Conservation (phyloP, 352 stramenopile species). For the Phytophthora foliorum region DNA sequence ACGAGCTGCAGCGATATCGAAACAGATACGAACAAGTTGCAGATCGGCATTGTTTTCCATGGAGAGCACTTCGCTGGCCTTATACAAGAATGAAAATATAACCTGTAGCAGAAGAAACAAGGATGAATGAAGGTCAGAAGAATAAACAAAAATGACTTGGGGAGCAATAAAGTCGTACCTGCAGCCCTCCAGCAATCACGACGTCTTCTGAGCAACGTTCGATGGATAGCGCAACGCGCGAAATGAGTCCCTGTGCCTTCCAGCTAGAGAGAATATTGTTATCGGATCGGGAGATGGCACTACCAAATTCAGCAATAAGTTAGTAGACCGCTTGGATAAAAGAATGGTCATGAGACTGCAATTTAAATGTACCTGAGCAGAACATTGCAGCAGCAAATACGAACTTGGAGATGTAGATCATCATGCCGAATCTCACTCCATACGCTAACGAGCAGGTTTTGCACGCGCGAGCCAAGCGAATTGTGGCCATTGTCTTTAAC, state of each 20-base stretch:
- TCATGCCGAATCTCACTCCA: conserved; percentile 15
- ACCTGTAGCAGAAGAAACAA: conserved; percentile 30
- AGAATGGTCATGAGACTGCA: background rate
- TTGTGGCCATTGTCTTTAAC: conserved; percentile 4
- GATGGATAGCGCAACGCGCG: conserved; percentile 27
- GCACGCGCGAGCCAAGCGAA: conserved; percentile 20
- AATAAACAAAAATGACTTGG: background rate
- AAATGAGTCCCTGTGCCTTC: conserved; percentile 37
- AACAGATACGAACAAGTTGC: conserved; percentile 37
- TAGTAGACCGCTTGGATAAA: background rate
- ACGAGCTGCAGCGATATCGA: conserved; percentile 26
- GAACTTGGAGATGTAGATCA: conserved; percentile 51
- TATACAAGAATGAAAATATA: conserved; percentile 62
- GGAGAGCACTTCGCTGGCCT: conserved; percentile 35
- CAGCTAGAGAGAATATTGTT: conserved; percentile 28
- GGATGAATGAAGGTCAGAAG: background rate
- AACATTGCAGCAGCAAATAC: conserved; percentile 75
- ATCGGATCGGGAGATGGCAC: conserved; percentile 39
- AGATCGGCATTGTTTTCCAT: conserved; percentile 29
- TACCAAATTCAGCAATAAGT: conserved; percentile 11
- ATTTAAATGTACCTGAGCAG: conserved; percentile 57
- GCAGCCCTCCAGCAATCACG: conserved; percentile 38
- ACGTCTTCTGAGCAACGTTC: conserved; percentile 28
- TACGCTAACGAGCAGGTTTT: conserved; percentile 22
- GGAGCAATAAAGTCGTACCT: conserved; percentile 29